These are phyloP conservation scores for Rhodotorula diobovata DNA, from an alignment of 768 basidiomycete genomes.

Conservation along the genomic window DNA sequence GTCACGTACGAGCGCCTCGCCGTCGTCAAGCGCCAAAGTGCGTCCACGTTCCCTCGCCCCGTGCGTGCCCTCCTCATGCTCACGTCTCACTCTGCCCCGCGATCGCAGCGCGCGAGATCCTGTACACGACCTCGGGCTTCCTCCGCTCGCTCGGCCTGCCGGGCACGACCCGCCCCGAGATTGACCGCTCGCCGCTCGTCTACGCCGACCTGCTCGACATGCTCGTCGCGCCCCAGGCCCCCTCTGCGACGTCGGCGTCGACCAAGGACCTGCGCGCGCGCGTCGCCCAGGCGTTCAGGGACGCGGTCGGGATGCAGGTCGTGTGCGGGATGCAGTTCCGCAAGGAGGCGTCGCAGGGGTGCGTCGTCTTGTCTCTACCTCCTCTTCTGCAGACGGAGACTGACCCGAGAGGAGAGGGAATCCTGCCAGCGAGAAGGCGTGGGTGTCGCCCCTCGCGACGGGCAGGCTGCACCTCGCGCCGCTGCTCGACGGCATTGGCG, in stretches of 20 bases:
- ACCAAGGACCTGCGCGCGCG: conserved; percentile 15
- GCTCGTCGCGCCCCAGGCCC: conserved; percentile 6
- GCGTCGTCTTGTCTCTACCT: not conserved
- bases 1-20: conserved; percentile 23
- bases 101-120: conserved; percentile 8
- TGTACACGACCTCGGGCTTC: conserved; percentile 24
- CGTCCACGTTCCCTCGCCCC: not conserved
- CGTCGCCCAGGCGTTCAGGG: conserved; percentile 11
- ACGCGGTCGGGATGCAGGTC: not conserved
- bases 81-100: too few species aligned
- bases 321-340: conserved; percentile 8
- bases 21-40: conserved; percentile 17
- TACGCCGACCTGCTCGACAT: conserved; percentile 23
- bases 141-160: conserved; percentile 17
- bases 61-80: not conserved
- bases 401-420: too few species aligned
- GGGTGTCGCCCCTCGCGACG: not conserved
- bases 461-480: conserved; percentile 21
- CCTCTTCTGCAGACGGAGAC: not conserved
- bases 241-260: not conserved
- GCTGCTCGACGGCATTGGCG: conserved; percentile 9
- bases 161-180: conserved; percentile 11
- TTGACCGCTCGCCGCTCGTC: conserved; percentile 19
- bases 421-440: not conserved
- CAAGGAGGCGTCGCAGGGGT: not conserved